Base-by-base conservation (phyloP, 306 rosid species). In the Prosopis cineraria region DNA sequence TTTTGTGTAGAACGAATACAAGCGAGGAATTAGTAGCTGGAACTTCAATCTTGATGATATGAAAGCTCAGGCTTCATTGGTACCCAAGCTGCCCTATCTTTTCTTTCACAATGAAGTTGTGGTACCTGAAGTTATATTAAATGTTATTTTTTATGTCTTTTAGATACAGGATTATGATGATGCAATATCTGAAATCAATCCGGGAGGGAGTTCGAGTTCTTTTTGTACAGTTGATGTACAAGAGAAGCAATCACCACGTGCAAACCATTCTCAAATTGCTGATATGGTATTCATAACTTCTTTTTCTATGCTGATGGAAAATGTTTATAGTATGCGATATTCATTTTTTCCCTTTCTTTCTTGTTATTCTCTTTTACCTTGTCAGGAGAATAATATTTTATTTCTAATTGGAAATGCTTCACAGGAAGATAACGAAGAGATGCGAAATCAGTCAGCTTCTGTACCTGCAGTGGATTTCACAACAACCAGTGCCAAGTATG, bases 21-120 rank as follows among this genome's bases (percentile, higher is more conserved):
- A 95, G 78, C 86, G 98, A 60, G 98, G 98, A 73, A 89, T 95
- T 65, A 95, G 98, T 64, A 83, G 97, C 44, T 95, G 98, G 98
- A 89, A 89, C 84, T 95, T 95, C 87, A 90, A 95, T 84, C 89
- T 90, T 52, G 98, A 95, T 16, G 93, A 92, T 64, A 84, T 92
- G 87, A 92, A 86, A 87, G 93, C 96, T 83, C 98, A 89, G 88
- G 97, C 97, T 84, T 89, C 98, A 72, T 72, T 92, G 93, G 98
- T 95, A 88, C 19, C 34, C 43, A 10, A 44, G 65, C 48, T 80
- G 44, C 56, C 74, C 45, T 22, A 72, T 73, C 81, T 63, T 78
- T 77, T 73, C 27, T 77, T 56, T 74, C 22, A 27, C 45, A n/a
- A 48, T 45, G 29, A 69, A 63, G 36, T 24, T 56, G 39, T 10